Percentiles rank a stretch among this genome's conserved stretches.
phyloP scores from a whole-genome alignment of 768 basidiomycete genomes.

The Cyathus striatus region DNA sequence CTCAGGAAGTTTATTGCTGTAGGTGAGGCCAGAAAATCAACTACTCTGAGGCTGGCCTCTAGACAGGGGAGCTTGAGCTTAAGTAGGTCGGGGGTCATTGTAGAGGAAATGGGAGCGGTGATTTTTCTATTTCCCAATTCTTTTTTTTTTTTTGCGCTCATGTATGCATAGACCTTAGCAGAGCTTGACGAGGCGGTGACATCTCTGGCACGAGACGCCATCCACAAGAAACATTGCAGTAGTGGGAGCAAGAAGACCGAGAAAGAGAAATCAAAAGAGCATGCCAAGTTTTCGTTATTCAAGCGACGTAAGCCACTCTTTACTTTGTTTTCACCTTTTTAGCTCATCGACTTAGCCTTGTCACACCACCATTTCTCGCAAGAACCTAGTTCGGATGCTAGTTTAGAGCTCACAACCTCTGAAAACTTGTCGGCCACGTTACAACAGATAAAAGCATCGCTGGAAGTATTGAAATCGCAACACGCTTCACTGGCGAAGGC shows the following conservation, averaged over 20 bases:
- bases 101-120: constrained; percentile 68
- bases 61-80: constrained; percentile 39
- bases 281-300: constrained; percentile 52
- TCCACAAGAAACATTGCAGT: constrained; percentile 27
- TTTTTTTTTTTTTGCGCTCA: neutral
- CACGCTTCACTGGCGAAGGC: constrained; percentile 46
- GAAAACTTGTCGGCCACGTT: constrained; percentile 12
- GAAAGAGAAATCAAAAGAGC: constrained; percentile 45
- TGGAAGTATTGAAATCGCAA: constrained; percentile 56
- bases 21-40: constrained; percentile 36
- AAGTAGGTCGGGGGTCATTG: constrained; percentile 43
- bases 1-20: constrained; percentile 60
- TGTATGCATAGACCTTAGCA: constrained; percentile 41
- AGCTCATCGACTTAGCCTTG: neutral
- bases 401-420: constrained; percentile 1
- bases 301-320: constrained; percentile 53
- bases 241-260: constrained; percentile 43
- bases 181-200: constrained; percentile 53
- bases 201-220: constrained; percentile 34
- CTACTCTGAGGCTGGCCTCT: constrained; percentile 33
- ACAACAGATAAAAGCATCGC: constrained; percentile 39
- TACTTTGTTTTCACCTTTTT: constrained; percentile 2
- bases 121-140: constrained; percentile 14
- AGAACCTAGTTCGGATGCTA: constrained; percentile 8
- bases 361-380: neutral